Evolutionary conservation across 2,329 filamentous ascomycete species (phyloP).

Genomic region (Phialemoniopsis sp.): DNA sequence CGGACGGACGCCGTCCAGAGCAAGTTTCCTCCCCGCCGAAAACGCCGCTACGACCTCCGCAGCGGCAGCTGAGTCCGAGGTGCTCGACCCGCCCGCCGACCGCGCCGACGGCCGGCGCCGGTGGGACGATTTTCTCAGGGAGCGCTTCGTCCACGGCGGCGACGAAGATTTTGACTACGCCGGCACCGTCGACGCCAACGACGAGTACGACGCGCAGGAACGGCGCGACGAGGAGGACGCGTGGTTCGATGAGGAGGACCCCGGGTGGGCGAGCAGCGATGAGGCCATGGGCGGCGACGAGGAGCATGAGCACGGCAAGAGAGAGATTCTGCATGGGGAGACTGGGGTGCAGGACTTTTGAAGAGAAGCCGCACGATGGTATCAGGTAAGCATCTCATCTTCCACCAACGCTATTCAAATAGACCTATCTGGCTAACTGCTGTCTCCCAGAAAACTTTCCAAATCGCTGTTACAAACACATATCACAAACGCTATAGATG

Average conservation of each 20-base stretch:
- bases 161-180: slow-evolving; percentile 79
- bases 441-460: too few species aligned
- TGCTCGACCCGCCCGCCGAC: slow-evolving; percentile 42
- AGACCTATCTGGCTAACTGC: too few species aligned
- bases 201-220: slow-evolving; percentile 63
- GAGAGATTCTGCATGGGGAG: slow-evolving; percentile 42
- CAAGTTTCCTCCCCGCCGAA: too few species aligned
- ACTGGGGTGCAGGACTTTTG: slow-evolving; percentile 72
- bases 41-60: too few species aligned
- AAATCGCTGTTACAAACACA: too few species aligned
- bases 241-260: slow-evolving; percentile 79
- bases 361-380: too few species aligned
- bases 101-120: slow-evolving; percentile 63
- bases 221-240: slow-evolving; percentile 63
- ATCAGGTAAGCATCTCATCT: too few species aligned
- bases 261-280: slow-evolving; percentile 53
- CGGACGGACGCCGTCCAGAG: slow-evolving; percentile 3
- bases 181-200: slow-evolving; percentile 60
- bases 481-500: too few species aligned
- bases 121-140: slow-evolving; percentile 69
- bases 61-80: slow-evolving; percentile 16
- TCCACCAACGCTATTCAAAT: too few species aligned
- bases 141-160: slow-evolving; percentile 69
- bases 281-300: slow-evolving; percentile 17
- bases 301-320: slow-evolving; percentile 1